Conservation (phyloP, 139 green algal species). For the Pleodorina starrii region DNA sequence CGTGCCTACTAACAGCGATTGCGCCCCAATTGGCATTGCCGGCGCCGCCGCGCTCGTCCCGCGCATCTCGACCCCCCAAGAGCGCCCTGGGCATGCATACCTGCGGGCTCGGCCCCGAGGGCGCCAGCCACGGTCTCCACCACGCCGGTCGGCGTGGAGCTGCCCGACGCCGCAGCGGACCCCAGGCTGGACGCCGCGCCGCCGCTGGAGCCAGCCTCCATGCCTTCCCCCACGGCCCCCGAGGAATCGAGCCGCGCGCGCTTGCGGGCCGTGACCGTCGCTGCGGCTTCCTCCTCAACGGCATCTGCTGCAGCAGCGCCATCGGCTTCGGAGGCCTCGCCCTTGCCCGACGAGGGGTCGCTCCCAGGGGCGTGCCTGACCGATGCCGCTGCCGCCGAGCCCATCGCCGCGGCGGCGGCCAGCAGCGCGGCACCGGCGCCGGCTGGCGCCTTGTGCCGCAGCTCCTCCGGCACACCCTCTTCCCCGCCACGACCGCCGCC, state of each 20-base stretch:
- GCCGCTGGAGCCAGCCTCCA: not conserved
- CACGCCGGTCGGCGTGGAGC: not conserved
- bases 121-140: not conserved
- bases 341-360: too few relatives aligned
- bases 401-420: not conserved
- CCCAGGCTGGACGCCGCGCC: not conserved
- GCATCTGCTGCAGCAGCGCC: not conserved
- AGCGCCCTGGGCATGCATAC: too few relatives aligned
- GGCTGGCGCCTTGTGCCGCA: slow-evolving; percentile 15
- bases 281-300: not conserved
- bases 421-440: not conserved
- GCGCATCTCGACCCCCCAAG: too few relatives aligned
- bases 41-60: too few relatives aligned
- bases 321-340: too few relatives aligned
- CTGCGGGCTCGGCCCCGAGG: too few relatives aligned
- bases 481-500: not conserved
- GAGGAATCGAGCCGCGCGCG: not conserved
- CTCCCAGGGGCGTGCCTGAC: not conserved
- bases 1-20: too few relatives aligned
- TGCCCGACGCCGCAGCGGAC: not conserved
- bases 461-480: not conserved
- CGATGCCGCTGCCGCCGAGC: not conserved
- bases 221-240: not conserved
- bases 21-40: too few relatives aligned
- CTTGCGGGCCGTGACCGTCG: slow-evolving; percentile 6